Base-by-base conservation (phyloP, 352 stramenopile genomes). In the Globisporangium viniferum region DNA sequence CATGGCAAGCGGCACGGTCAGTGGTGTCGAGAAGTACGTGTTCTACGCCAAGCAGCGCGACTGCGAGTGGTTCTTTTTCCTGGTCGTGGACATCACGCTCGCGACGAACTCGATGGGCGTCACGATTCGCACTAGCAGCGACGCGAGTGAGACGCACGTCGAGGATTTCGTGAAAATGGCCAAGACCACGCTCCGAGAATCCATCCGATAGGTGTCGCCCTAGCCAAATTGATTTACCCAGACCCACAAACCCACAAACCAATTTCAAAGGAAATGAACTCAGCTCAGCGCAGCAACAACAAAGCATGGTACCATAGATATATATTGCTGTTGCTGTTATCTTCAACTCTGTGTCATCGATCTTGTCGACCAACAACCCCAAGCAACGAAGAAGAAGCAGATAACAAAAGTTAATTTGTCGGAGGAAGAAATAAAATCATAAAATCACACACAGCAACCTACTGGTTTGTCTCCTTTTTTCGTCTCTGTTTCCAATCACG, bases 1-100 rank as follows among this genome's bases (percentile, higher is more conserved):
- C 58, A 91, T 94, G 79, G 86, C 86, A 1, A 93, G 83, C 36
- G 83, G 87, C 29, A 91, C 76, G 18, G 79, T 93, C 39, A 70
- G 78, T 60, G 81, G 76, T 15, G 72, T 91, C 35, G 79, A 93
- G 36, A 93, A 94, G 72, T 92, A 81, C 62, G 80, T 93, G 22
- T 86, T 92, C 46, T 93, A 92, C 62, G 74, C 73, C n/a, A 89
- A 93, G 68, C 81, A 90, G 57, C 74, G 59, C 4, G 68, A 68
- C 10, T 67, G 59, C 9, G 67, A 55, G 35, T 88, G 78, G 73
- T 89, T 79, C 61, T 91, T 90, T 66, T 78, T 91, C 46, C 62
- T 79, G 18, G 77, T 81, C 0, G 55, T 92, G 18, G 79, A 88
- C 68, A 57, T 90, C 56, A 78, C 76, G 36, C 24, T 78, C 29